Base-by-base conservation (phyloP, 331 rosid species). In the Quercus tomentella region DNA sequence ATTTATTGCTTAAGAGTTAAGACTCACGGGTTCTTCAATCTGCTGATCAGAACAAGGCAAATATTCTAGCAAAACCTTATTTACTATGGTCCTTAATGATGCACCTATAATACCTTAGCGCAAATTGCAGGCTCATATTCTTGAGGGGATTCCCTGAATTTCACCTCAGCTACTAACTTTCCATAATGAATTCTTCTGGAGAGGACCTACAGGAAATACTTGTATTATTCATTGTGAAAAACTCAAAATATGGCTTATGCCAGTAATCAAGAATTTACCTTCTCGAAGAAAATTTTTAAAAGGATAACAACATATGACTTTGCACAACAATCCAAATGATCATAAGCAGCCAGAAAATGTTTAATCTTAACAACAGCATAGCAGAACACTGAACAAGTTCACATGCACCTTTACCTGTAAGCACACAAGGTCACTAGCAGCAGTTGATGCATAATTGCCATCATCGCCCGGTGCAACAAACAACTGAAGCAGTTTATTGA, bases 141-240 rank as follows among this genome's bases (percentile, higher is more conserved):
- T 20, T 86, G 81, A 17, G 99, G 94, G 56, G 97, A 80, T 33
- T 86, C 91, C 80, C 82, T 90, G 84, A 91, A 96, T 85, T 96
- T 96, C 33, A 88, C 97, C 89, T 96, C 98, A 6, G 99, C 99
- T 18, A 96, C 99, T 56, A 85, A 96, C 82, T 89, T 93, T 72
- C 99, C 99, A 56, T 91, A 93, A 55, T 96, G 99, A 75, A 96
- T 87, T 77, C 99, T 93, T 81, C 87, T 90, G 25, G 99, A 96
- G 78, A 96, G 89, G 35, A 97, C 97, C 99, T 96, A 88, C 76
- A 70, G 9, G 76, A 62, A 21, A 54, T 25, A 54, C 0, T 2
- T 73, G 68, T 62, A 14, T 30, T 55, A 76, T 52, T 43, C 56
- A 75, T 11, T 37, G 56, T 77, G 16, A 80, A 56, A 72, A 70